Percentiles rank a stretch among this genome's conserved stretches.
These are phyloP conservation scores for Euphorbia peplus DNA, from an alignment of 345 rosid species.

Conservation along the genomic window DNA sequence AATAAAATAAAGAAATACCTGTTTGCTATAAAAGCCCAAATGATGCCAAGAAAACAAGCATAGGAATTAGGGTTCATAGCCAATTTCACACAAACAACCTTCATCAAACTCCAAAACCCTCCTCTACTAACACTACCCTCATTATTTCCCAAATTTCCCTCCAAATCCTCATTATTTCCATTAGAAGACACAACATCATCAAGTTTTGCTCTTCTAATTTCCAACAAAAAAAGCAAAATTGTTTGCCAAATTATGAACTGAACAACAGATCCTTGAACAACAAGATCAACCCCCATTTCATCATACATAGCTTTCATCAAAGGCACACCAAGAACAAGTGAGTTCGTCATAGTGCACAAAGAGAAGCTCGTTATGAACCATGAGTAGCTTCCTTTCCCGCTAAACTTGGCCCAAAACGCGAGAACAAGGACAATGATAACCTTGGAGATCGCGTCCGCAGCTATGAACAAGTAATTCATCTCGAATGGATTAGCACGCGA, in stretches of 20 bases:
- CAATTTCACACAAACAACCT: constrained; percentile 51
- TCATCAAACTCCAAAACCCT: constrained; percentile 49
- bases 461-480: constrained; percentile 65
- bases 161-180: constrained; percentile 27
- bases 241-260: constrained; percentile 79
- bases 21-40: constrained; percentile 69
- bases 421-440: constrained; percentile 46
- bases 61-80: constrained; percentile 65
- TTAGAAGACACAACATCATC: constrained; percentile 22
- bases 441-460: constrained; percentile 67
- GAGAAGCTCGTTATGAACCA: constrained; percentile 91
- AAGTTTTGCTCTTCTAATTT: constrained; percentile 40
- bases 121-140: constrained; percentile 15
- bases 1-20: too few relatives aligned
- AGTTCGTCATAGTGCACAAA: constrained; percentile 58
- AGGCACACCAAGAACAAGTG: constrained; percentile 76
- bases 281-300: constrained; percentile 58
- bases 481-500: constrained; percentile 65
- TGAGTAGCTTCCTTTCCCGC: constrained; percentile 55
- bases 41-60: constrained; percentile 67
- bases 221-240: constrained; percentile 63
- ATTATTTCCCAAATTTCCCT: constrained; percentile 15
- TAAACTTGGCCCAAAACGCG: constrained; percentile 62
- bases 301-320: constrained; percentile 74
- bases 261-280: constrained; percentile 61